Base-by-base conservation (phyloP, 169 alveolate genomes). In the Plasmodium vinckei region DNA sequence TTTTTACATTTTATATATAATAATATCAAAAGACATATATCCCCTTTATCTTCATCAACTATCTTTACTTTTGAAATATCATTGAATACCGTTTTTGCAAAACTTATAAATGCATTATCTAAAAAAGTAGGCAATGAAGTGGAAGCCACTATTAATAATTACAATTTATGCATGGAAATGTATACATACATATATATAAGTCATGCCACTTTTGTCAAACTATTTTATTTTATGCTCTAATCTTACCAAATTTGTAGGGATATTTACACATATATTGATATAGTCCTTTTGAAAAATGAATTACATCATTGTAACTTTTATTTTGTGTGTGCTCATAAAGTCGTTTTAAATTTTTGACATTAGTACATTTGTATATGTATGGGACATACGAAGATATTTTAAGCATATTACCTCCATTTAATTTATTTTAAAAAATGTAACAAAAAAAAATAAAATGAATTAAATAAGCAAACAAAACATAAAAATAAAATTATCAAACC, bases 231-330 rank as follows among this genome's bases (percentile, higher is more conserved):
- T 27, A 2, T 33, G 42, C 3, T 33, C 5, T 33, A 33, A 5
- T 33, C 3, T 71, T 67, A 75, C 88, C 88, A 47, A 63, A 21
- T 75, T 51, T 64, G 67, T 17, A 54, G 71, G 69, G 19, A 63
- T 23, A 19, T 7, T 69, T 75, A 46, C 77, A 75, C 75, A 75
- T 49, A 44, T 7, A 64, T 2, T 63, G 72, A 33, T 75, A 75
- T 69, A 75, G 19, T 2, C 88, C 88, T 39, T 75, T 75, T 19
- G 88, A 51, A 75, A 75, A 75, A 64, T 75, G 27, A 75, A 75
- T 54, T 44, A 75, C 63, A 64, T 75, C 88, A 57, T 25, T 12
- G 25, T 75, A 75, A 46, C 42, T 56, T 56, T 75, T 75, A 44
- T 51, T 46, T 57, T 51, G 63, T 61, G 65, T 47, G 17, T 75